phyloP scores from a whole-genome alignment of 2,329 filamentous ascomycete species.

The Aspergillus calidoustus region DNA sequence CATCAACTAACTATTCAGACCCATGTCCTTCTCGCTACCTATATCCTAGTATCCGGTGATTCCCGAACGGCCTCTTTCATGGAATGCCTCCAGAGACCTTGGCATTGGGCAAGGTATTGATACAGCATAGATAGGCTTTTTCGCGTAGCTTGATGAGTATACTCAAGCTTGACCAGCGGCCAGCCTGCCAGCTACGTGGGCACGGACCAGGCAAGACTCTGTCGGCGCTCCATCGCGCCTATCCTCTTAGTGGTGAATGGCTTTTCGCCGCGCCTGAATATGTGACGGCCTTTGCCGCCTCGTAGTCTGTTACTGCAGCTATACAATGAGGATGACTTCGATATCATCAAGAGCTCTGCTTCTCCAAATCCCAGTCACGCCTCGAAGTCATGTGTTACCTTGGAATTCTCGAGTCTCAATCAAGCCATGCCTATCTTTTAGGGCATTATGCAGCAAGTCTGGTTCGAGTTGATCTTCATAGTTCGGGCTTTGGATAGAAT shows the following conservation, averaged over 20 bases:
- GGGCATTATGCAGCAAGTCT: background rate
- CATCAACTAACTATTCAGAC: background rate
- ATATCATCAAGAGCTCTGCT: background rate
- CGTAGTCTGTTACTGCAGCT: background rate
- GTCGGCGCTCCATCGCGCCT: background rate
- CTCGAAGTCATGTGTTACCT: background rate
- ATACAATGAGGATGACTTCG: background rate
- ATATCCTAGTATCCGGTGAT: background rate
- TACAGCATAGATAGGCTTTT: background rate
- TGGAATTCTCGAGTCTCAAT: background rate
- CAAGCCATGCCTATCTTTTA: background rate
- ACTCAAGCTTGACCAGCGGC: conserved; percentile 1
- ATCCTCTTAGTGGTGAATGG: background rate
- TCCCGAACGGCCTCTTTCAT: background rate
- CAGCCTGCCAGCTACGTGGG: background rate
- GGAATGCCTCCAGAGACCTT: background rate
- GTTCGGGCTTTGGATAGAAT: background rate
- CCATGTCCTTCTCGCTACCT: background rate
- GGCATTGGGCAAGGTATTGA: background rate
- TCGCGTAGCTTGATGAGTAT: background rate
- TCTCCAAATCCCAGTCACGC: background rate
- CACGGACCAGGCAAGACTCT: background rate
- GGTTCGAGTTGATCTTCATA: background rate
- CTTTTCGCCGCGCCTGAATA: background rate
- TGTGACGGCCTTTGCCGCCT: background rate